Evolutionary conservation across 805 yeast genomes (phyloP).

Genomic region (Sugiyamaella lignohabitans): DNA sequence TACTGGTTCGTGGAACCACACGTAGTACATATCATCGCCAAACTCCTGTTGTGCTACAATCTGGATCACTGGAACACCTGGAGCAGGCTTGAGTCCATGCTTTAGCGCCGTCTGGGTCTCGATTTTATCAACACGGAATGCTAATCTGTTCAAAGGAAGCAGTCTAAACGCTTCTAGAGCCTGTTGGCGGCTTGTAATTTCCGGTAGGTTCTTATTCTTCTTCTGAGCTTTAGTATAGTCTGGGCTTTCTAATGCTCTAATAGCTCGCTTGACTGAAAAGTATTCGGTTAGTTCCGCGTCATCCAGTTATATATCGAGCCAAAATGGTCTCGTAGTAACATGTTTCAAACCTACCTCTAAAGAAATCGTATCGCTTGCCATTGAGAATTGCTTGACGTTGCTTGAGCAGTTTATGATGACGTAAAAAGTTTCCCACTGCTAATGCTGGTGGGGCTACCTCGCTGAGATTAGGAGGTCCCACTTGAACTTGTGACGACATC

Average conservation of each 20-base stretch:
- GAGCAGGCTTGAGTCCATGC: constrained; percentile 64
- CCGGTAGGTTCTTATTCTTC: constrained; percentile 44
- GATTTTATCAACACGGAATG: constrained; percentile 70
- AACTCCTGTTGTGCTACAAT: constrained; percentile 34
- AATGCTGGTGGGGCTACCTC: constrained; percentile 48
- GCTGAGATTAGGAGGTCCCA: constrained; percentile 30
- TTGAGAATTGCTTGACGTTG: constrained; percentile 75
- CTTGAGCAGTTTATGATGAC: constrained; percentile 61
- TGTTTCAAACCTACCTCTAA: constrained; percentile 44
- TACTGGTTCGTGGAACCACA: constrained; percentile 75
- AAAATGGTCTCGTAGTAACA: not conserved
- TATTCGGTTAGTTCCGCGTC: not conserved
- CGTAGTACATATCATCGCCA: constrained; percentile 52
- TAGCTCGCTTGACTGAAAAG: constrained; percentile 54
- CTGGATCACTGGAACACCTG: constrained; percentile 43
- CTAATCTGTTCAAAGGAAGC: constrained; percentile 65
- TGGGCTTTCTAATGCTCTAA: constrained; percentile 67
- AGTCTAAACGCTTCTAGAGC: constrained; percentile 59
- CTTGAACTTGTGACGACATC: constrained; percentile 21
- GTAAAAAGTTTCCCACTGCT: constrained; percentile 64
- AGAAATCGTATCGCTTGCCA: constrained; percentile 69
- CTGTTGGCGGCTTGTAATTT: constrained; percentile 43
- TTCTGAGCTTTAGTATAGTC: constrained; percentile 50
- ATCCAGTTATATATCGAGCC: not conserved
- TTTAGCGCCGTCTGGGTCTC: constrained; percentile 53